A percentile compares a stretch with the other conserved stretches of the same genome.
These are phyloP conservation scores for Crithidia thermophila DNA, from an alignment of 208 protist species.

Conservation along the genomic window DNA sequence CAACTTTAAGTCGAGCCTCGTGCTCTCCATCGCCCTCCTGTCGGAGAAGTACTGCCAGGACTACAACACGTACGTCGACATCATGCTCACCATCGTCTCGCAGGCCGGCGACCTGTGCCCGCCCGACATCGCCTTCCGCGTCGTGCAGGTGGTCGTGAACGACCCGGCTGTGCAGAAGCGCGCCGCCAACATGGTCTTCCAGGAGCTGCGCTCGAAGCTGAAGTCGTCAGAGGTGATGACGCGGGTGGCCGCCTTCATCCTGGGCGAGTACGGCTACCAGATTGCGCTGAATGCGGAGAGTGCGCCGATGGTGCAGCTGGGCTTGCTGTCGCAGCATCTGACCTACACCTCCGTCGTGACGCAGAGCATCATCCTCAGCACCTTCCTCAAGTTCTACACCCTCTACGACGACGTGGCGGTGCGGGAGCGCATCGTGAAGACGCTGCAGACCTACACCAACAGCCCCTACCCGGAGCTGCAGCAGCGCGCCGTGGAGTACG, in stretches of 20 bases:
- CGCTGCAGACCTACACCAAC: conserved; percentile 64
- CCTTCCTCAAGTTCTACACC: conserved; percentile 97
- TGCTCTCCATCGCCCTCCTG: conserved; percentile 96
- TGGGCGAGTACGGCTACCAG: conserved; percentile 98
- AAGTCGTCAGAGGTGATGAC: conserved; percentile 53
- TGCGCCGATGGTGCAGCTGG: conserved; percentile 84
- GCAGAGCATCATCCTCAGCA: conserved; percentile 92
- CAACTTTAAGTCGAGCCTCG: conserved; percentile 94
- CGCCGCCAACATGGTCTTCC: conserved; percentile 83
- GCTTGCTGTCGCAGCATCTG: conserved; percentile 81
- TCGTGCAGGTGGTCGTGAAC: conserved; percentile 97
- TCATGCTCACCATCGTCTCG: conserved; percentile 95
- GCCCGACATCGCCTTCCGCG: conserved; percentile 91
- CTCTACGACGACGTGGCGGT: conserved; percentile 88
- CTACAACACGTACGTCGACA: conserved; percentile 95
- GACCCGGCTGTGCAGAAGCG: conserved; percentile 96
- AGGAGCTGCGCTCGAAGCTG: conserved; percentile 44
- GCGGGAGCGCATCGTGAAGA: conserved; percentile 72
- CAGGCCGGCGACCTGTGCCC: conserved; percentile 96
- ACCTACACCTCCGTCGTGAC: conserved; percentile 59
- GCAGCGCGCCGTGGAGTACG: conserved; percentile 97
- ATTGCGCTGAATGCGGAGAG: conserved; percentile 93
- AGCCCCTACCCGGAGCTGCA: conserved; percentile 96
- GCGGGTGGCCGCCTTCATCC: conserved; percentile 90
- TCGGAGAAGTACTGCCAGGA: conserved; percentile 96